Percentiles rank a stretch among this genome's conserved stretches.
These are phyloP conservation scores for Ajuga reptans DNA, from an alignment of 305 asterid genomes.

Conservation along the genomic window DNA sequence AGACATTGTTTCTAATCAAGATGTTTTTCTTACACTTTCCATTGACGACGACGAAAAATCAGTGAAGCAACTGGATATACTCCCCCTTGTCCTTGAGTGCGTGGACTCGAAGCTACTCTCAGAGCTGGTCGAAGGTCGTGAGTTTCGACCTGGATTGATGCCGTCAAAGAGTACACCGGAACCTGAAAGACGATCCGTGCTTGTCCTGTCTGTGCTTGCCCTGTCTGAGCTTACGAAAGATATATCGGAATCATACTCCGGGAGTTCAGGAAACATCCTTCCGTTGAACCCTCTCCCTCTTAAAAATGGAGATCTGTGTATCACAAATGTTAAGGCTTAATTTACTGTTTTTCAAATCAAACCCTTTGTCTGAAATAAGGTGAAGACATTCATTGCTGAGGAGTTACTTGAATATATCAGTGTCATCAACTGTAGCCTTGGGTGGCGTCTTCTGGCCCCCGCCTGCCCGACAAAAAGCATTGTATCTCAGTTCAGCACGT, in stretches of 20 bases:
- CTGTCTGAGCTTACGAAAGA: constrained; percentile 68
- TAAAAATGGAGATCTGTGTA: constrained; percentile 55
- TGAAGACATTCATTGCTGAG: not conserved
- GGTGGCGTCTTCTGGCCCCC: constrained; percentile 33
- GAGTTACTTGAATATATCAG: constrained; percentile 35
- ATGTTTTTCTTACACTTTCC: constrained; percentile 33
- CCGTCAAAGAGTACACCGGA: constrained; percentile 37
- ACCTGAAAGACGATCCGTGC: constrained; percentile 52
- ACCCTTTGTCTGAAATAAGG: not conserved
- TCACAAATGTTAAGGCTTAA: not conserved
- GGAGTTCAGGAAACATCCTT: constrained; percentile 37
- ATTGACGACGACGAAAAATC: constrained; percentile 55
- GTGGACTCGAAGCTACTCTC: constrained; percentile 58
- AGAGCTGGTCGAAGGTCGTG: constrained; percentile 59
- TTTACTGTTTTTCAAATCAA: not conserved
- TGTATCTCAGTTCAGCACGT: not conserved
- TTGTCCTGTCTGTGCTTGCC: constrained; percentile 56
- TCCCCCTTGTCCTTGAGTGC: constrained; percentile 31
- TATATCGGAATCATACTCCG: constrained; percentile 57
- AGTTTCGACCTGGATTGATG: constrained; percentile 35
- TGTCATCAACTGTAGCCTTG: constrained; percentile 39
- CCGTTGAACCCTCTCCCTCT: constrained; percentile 44
- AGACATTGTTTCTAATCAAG: not conserved
- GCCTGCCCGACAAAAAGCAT: constrained; percentile 24
- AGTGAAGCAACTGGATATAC: constrained; percentile 22